A percentile compares a stretch with the other conserved stretches of the same genome.
Evolutionary conservation across 2,329 filamentous ascomycete species (phyloP).

Genomic region (Calonectria multiphialidica): DNA sequence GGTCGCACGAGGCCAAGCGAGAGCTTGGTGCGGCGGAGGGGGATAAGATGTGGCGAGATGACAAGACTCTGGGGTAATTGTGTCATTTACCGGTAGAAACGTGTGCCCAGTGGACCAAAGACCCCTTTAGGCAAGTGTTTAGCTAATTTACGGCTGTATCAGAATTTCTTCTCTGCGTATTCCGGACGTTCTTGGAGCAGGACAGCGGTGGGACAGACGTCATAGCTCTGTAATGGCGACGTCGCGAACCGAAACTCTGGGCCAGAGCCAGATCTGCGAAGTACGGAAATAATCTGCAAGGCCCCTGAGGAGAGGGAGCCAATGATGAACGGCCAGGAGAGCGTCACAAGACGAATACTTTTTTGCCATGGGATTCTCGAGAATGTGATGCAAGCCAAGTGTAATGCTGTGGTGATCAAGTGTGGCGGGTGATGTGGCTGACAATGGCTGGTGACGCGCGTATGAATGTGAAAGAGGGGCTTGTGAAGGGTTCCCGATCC

Average conservation of each 20-base stretch:
- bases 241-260: constrained; percentile 10
- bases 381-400: constrained; percentile 22
- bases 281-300: constrained; percentile 22
- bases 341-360: neutral
- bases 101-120: neutral
- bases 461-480: neutral
- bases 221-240: constrained; percentile 30
- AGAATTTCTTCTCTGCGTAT: neutral
- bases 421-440: constrained; percentile 28
- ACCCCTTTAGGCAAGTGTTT: neutral
- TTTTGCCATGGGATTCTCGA: constrained; percentile 30
- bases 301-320: constrained; percentile 13
- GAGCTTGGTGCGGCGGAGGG: neutral
- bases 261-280: neutral
- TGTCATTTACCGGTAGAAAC: neutral
- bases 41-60: constrained; percentile 25
- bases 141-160: neutral
- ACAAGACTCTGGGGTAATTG: neutral
- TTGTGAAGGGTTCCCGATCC: neutral
- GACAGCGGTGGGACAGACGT: neutral
- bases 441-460: neutral
- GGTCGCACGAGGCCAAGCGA: neutral
- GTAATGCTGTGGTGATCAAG: constrained; percentile 23
- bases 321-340: constrained; percentile 8
- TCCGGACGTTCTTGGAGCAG: neutral